phyloP scores from a whole-genome alignment of 768 basidiomycete species.

The Lactifluus pinguis region DNA sequence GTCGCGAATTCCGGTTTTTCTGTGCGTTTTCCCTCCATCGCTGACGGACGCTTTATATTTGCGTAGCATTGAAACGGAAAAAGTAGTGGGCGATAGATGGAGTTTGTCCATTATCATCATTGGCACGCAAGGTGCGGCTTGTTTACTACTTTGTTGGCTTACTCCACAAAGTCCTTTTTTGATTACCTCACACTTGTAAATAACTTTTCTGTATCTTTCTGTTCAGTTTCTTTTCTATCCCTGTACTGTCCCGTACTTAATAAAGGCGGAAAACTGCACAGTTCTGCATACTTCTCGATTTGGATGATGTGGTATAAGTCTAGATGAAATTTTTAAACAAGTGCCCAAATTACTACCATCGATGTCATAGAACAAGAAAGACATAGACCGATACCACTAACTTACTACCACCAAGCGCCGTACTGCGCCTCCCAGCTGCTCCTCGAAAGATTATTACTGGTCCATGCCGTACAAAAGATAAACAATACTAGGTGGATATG shows the following conservation, averaged over 20 bases:
- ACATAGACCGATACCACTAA: background rate
- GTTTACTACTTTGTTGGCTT: background rate
- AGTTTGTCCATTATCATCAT: too few species aligned
- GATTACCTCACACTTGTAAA: background rate
- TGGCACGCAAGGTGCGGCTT: background rate
- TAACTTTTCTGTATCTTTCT: background rate
- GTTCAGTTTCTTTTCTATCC: background rate
- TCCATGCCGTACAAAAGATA: background rate
- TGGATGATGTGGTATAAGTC: background rate
- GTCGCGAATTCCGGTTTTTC: constrained; percentile 1
- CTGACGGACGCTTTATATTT: background rate
- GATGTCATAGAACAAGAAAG: background rate
- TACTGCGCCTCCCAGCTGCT: background rate
- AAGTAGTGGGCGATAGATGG: constrained; percentile 26
- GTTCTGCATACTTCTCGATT: background rate
- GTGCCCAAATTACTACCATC: background rate
- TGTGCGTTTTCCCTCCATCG: background rate
- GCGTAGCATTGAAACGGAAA: constrained; percentile 32
- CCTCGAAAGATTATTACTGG: background rate
- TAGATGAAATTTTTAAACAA: background rate
- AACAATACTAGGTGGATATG: constrained; percentile 1
- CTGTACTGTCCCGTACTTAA: constrained; percentile 4
- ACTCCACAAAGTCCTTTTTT: background rate
- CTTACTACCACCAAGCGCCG: background rate
- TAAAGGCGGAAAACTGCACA: background rate